Conservation (phyloP, 495 filamentous ascomycete species). For the Coniosporium apollinis region DNA sequence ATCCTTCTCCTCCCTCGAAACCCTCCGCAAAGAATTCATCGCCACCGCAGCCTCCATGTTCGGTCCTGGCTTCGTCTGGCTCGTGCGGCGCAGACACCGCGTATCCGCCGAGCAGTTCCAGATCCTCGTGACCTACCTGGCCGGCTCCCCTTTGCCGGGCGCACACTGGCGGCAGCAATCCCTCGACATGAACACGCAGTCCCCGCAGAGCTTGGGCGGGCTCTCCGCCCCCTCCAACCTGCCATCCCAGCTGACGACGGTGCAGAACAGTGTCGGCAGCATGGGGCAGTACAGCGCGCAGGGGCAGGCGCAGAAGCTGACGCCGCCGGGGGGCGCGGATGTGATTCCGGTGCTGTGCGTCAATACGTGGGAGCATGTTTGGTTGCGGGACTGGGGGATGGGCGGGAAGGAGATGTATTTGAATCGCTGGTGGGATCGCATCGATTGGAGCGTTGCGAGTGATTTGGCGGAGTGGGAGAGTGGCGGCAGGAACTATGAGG, state of each 20-base stretch:
- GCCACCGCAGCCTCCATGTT: constrained; percentile 82
- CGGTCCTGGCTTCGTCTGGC: constrained; percentile 92
- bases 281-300: constrained; percentile 23
- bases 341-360: constrained; percentile 68
- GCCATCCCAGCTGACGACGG: constrained; percentile 8
- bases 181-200: constrained; percentile 61
- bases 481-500: no score
- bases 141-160: constrained; percentile 71
- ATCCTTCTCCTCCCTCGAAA: constrained; percentile 66
- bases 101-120: constrained; percentile 31
- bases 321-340: constrained; percentile 52
- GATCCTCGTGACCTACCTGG: constrained; percentile 79
- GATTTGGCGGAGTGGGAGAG: no score
- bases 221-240: not conserved
- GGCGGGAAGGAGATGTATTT: constrained; percentile 61
- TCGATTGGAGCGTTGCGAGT: constrained; percentile 77
- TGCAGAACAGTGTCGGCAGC: constrained; percentile 26
- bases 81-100: constrained; percentile 33
- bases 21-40: constrained; percentile 61
- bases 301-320: constrained; percentile 8
- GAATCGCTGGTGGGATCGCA: constrained; percentile 66
- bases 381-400: constrained; percentile 71
- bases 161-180: constrained; percentile 70
- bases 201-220: constrained; percentile 6
- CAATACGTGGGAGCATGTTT: constrained; percentile 94